These are phyloP conservation scores for Exophiala phaeomuriformis DNA, from an alignment of 2,329 filamentous ascomycete species.

Conservation along the genomic window DNA sequence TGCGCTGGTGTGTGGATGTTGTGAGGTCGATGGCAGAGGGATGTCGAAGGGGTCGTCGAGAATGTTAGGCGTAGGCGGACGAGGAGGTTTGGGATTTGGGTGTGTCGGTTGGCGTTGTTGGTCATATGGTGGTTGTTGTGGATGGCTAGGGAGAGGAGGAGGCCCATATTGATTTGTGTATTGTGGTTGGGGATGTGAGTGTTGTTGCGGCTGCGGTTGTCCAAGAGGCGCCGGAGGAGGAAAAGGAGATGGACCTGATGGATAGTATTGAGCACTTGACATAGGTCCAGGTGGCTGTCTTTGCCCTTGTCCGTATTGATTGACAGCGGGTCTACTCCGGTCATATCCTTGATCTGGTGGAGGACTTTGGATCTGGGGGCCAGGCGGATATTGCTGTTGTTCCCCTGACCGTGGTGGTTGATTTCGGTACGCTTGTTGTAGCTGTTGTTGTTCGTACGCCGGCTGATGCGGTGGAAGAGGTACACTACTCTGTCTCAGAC, in stretches of 20 bases:
- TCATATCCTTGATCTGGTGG: slow-evolving; percentile 7
- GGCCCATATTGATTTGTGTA: slow-evolving; percentile 18
- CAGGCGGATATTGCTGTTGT: slow-evolving; percentile 10
- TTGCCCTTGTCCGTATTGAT: slow-evolving; percentile 6
- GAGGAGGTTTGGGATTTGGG: slow-evolving; percentile 23
- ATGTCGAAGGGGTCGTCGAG: slow-evolving; percentile 58
- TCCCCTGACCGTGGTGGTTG: slow-evolving; percentile 23
- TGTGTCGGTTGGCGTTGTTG: slow-evolving; percentile 27
- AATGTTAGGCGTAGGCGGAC: slow-evolving; percentile 45
- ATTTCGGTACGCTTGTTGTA: slow-evolving; percentile 15
- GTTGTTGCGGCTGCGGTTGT: slow-evolving; percentile 9
- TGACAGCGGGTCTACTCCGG: not conserved
- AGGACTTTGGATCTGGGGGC: slow-evolving; percentile 5
- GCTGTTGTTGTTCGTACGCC: slow-evolving; percentile 15
- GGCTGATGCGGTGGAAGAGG: slow-evolving; percentile 17
- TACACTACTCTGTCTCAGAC: slow-evolving; percentile 21
- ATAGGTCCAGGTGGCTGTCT: slow-evolving; percentile 1
- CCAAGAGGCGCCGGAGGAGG: too few relatives aligned
- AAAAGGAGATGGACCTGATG: not conserved
- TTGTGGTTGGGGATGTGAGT: slow-evolving; percentile 19
- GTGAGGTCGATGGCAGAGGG: slow-evolving; percentile 43
- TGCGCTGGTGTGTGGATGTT: slow-evolving; percentile 38
- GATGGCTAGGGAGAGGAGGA: slow-evolving; percentile 8
- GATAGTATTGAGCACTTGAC: slow-evolving; percentile 5
- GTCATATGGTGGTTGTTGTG: slow-evolving; percentile 27